Evolutionary conservation across 2,329 filamentous ascomycete species (phyloP).

Genomic region (Claviceps digitariae): DNA sequence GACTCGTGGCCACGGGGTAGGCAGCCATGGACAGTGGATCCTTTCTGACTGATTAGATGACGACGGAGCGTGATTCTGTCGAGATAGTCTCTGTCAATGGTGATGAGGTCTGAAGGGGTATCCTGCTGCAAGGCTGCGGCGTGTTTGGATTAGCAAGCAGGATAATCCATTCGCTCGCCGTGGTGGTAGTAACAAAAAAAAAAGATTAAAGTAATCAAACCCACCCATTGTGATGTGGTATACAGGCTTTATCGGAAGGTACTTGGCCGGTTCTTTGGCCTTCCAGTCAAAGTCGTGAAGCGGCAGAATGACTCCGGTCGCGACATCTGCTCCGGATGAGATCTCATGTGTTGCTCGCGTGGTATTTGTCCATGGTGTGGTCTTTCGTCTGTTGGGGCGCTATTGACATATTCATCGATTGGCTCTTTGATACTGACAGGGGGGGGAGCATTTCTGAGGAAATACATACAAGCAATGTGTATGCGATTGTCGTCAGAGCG

Average conservation of each 20-base stretch:
- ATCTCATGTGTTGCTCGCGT: background rate
- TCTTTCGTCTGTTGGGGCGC: background rate
- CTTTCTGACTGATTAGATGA: constrained; percentile 24
- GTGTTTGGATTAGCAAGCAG: background rate
- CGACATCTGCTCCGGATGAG: background rate
- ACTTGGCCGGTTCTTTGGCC: constrained; percentile 21
- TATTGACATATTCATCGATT: background rate
- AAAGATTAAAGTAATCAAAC: constrained; percentile 2
- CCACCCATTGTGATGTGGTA: constrained; percentile 43
- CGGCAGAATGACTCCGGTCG: constrained; percentile 10
- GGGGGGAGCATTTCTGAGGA: no score
- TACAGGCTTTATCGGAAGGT: constrained; percentile 36
- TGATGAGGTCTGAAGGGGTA: constrained; percentile 35
- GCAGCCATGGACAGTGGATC: constrained; percentile 27
- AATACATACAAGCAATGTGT: background rate
- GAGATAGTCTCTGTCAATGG: constrained; percentile 37
- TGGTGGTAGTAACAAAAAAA: no score
- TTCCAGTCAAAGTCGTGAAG: constrained; percentile 26
- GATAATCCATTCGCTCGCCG: background rate
- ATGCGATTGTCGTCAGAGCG: background rate
- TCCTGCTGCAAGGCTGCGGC: constrained; percentile 27
- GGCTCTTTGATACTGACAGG: background rate
- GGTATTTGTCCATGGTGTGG: background rate
- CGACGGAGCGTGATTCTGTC: constrained; percentile 27
- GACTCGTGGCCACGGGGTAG: constrained; percentile 25